These are phyloP conservation scores for Ganoderma lingzhi DNA, from an alignment of 1,284 basidiomycete species.

Conservation along the genomic window DNA sequence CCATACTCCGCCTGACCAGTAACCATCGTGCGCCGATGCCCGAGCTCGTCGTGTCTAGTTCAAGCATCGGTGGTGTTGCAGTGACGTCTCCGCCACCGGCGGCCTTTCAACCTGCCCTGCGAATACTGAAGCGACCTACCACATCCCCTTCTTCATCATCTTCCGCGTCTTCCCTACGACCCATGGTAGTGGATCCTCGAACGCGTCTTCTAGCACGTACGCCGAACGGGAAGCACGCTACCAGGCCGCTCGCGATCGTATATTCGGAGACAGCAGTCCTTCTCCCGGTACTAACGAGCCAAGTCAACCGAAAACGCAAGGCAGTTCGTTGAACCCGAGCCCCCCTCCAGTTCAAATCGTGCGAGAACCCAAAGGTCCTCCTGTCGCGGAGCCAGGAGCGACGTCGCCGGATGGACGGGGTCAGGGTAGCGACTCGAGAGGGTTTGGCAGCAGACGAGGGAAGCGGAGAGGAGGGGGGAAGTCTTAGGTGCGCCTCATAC, in stretches of 20 bases:
- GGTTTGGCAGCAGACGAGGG: conserved; percentile 24
- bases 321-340: neutral
- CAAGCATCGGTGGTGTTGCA: conserved; percentile 35
- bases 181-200: neutral
- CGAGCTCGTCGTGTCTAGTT: conserved; percentile 48
- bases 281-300: neutral
- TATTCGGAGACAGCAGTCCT: conserved; percentile 38
- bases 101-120: conserved; percentile 46
- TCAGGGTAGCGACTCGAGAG: conserved; percentile 15
- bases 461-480: conserved; percentile 18
- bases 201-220: conserved; percentile 30
- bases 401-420: neutral
- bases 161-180: conserved; percentile 15
- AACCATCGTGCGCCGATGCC: conserved; percentile 57
- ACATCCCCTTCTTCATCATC: conserved; percentile 30
- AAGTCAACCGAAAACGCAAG: neutral
- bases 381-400: neutral
- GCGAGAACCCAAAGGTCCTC: conserved; percentile 25
- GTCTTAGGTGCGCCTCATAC: conserved; percentile 9
- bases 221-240: conserved; percentile 49
- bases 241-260: conserved; percentile 49
- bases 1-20: conserved; percentile 37
- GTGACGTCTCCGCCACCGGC: conserved; percentile 43
- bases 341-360: conserved; percentile 21
- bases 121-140: conserved; percentile 48